phyloP scores from a whole-genome alignment of 306 rosid genomes.

The Prunus mongolica region DNA sequence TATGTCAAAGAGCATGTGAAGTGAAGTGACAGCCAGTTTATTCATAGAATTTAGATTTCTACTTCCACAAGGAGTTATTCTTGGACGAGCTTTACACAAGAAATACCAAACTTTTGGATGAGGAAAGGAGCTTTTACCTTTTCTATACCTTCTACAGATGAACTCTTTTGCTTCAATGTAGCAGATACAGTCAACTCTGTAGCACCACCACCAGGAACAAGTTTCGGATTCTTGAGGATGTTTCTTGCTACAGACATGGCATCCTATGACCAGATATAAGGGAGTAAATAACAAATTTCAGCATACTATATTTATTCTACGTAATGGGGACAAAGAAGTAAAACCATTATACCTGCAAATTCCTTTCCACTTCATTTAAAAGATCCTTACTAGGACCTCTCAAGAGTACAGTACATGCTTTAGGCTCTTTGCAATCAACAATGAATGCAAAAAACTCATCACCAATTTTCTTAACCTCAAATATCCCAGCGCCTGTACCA shows the following conservation, averaged over 20 bases:
- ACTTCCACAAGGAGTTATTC: background rate
- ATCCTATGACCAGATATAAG: constrained; percentile 44
- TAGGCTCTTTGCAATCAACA: constrained; percentile 90
- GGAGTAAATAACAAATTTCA: constrained; percentile 10
- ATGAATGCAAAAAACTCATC: constrained; percentile 76
- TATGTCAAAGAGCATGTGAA: background rate
- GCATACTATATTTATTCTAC: background rate
- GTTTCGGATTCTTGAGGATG: constrained; percentile 83
- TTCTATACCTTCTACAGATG: constrained; percentile 92
- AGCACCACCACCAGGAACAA: constrained; percentile 97
- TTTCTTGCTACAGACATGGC: constrained; percentile 94
- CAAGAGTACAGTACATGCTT: constrained; percentile 79
- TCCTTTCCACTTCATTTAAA: constrained; percentile 86
- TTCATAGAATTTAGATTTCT: background rate
- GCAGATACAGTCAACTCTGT: constrained; percentile 95
- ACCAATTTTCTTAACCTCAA: constrained; percentile 93
- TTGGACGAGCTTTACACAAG: background rate
- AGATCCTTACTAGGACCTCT: constrained; percentile 95
- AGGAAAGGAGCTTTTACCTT: constrained; percentile 44
- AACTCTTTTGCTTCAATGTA: constrained; percentile 88
- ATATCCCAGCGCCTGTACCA: constrained; percentile 91
- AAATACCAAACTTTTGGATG: background rate
- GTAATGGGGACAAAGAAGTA: background rate
- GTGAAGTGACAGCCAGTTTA: background rate
- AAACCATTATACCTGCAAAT: constrained; percentile 59